These are phyloP conservation scores for Penicillium atrosanguineum DNA, from an alignment of 495 filamentous ascomycete genomes.

Conservation along the genomic window DNA sequence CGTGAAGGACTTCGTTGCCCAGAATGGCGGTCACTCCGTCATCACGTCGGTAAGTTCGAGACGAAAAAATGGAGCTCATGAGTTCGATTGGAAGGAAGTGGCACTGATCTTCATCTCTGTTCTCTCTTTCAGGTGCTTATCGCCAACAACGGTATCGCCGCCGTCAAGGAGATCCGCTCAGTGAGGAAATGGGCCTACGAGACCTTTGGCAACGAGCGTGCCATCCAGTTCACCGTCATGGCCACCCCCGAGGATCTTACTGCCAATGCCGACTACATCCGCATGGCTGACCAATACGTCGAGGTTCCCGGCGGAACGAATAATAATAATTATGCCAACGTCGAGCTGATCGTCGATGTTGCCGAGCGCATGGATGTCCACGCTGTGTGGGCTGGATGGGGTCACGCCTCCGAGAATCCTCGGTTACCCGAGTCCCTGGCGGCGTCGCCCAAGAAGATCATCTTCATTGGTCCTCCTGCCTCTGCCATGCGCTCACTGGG, in stretches of 20 bases:
- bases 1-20: conserved; percentile 92
- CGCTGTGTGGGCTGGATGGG: conserved; percentile 99
- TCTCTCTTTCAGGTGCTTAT: conserved; percentile 76
- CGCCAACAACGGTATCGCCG: conserved; percentile 99
- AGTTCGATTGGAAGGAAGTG: neutral
- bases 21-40: conserved; percentile 90
- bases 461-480: conserved; percentile 97
- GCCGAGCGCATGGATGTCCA: conserved; percentile 99
- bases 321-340: conserved; percentile 99
- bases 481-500: conserved; percentile 98
- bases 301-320: conserved; percentile 98
- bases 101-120: conserved; percentile 5
- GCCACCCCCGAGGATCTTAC: conserved; percentile 97
- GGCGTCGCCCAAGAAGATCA: conserved; percentile 93
- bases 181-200: conserved; percentile 99
- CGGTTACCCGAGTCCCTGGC: conserved; percentile 93
- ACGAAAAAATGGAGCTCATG: neutral
- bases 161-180: conserved; percentile 97
- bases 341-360: conserved; percentile 98
- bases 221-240: conserved; percentile 99
- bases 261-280: conserved; percentile 98
- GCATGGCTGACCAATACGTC: conserved; percentile 99
- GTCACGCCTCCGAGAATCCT: conserved; percentile 98
- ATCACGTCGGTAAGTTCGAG: conserved; percentile 79
- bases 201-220: conserved; percentile 94